Evolutionary conservation across 2,329 filamentous ascomycete species (phyloP), one percentile per base, ranked within the genome.

Genomic region (Nothophoma quercina): DNA sequence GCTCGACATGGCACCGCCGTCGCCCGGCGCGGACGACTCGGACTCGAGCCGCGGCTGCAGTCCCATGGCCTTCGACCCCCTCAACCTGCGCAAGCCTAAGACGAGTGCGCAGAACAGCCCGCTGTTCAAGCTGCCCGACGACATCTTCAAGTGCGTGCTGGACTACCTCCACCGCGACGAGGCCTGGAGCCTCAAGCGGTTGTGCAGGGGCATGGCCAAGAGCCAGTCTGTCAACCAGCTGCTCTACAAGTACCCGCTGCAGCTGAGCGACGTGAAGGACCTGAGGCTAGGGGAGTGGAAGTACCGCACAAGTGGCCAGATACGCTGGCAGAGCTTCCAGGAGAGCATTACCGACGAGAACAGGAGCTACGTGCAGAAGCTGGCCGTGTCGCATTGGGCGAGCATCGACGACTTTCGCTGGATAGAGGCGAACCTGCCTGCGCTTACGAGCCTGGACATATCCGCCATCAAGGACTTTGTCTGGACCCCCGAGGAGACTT

Each of bases 391-490:
- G 8, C 72, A 75, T 43, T 75, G 67, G 67, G 62, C 61, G 34
- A 69, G 68, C 47, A 64, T 73, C 25, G 67, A 62, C 28, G 72
- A 75, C 55, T 73, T 75, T 42, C 45, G 61, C 34, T 75, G 72
- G 72, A 67, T 74, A 38, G 56, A 72, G n/a, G 55, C 63, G n/a
- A 71, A 71, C 36, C 60, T 75, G n/a, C 71, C 72, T 2, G 59
- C 60, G 2, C 59, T 75, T 10, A 63, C 51, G 1, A 62, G 61
- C 34, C 60, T 75, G 9, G 72, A 75, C 48, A 55, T 75, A 12
- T 67, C 69, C 2, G 63, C 70, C 28, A 69, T 75, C 50, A 74
- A 72, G 45, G 72, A 75, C 53, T 70, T 75, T 51, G 65, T 72
- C 9, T 73, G 68, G 67, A 72, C 69, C 2, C 69, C 70, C 2